Base-by-base conservation (phyloP, 306 rosid genomes). In the Acacia crassicarpa region DNA sequence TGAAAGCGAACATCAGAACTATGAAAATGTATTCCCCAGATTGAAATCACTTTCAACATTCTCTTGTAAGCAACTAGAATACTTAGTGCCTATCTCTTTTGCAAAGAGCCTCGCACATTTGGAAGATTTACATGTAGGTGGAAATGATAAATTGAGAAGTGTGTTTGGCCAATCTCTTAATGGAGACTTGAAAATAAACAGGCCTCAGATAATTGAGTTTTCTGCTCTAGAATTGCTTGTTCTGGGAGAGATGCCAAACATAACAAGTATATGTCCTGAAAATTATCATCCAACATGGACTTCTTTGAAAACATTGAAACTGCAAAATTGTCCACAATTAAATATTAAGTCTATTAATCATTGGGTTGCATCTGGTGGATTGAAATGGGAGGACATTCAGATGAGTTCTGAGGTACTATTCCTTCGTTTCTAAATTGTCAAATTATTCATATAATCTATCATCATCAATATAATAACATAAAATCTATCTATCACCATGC, bases 11-110 rank as follows among this genome's bases (percentile, higher is more conserved):
- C 1, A 3, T 59, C 33, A 59, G 4, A 59, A 6, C 10, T 10
- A 59, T 0, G 4, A 1, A 59, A n/a, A 5, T 63, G 20, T 10
- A 30, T 80, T 84, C 19, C 79, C 87, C 76, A 48, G 38, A 17
- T 73, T 84, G n/a, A 1, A 2, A 22, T 0, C 0, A 0, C 38
- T 84, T 32, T 0, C 0, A 0, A 32, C 80, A 0, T 0, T 0
- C 9, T 0, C 14, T 0, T 85, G 88, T 38, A 8, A 46, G 67
- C 58, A 72, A 9, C 59, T 85, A 76, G 78, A 67, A 9, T 33
- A 51, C 51, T 22, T 85, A 10, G 19, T 81, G 30, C 22, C 69
- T 17, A 16, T 35, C 9, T 10, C 78, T 33, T 25, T 45, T 20
- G 33, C 72, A 1, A 4, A 46, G 3, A 66, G 51, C 20, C 22